Conservation (phyloP, 768 basidiomycete species). For the Lentinula aciculospora region DNA sequence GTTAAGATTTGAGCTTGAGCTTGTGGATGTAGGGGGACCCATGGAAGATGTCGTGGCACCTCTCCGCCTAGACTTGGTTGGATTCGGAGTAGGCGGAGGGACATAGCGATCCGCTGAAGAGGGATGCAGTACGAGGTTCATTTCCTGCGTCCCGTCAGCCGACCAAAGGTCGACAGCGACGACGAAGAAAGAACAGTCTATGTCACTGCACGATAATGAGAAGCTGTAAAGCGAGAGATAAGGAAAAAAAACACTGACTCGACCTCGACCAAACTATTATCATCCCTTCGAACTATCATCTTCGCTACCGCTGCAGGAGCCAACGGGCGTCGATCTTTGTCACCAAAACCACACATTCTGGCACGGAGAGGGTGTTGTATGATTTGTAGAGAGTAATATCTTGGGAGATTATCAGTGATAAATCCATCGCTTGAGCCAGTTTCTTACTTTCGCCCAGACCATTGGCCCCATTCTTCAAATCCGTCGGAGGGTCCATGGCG, state of each 20-base stretch:
- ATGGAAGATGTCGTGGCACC: slow-evolving; percentile 7
- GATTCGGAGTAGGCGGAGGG: slow-evolving; percentile 24
- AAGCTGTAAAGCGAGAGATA: slow-evolving; percentile 9
- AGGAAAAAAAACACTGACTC: slow-evolving; percentile 56
- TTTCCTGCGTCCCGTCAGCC: slow-evolving; percentile 71
- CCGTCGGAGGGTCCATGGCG: slow-evolving; percentile 28
- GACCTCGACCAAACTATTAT: slow-evolving; percentile 63
- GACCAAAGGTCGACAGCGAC: slow-evolving; percentile 95
- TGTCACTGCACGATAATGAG: slow-evolving; percentile 45
- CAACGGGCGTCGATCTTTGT: slow-evolving; percentile 92
- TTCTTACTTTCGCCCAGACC: slow-evolving; percentile 58
- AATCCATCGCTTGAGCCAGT: slow-evolving; percentile 7
- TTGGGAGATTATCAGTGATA: slow-evolving; percentile 20
- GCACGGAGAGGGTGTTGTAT: slow-evolving; percentile 87
- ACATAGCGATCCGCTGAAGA: slow-evolving; percentile 72
- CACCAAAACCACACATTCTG: slow-evolving; percentile 94
- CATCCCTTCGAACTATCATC: slow-evolving; percentile 67
- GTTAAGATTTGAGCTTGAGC: slow-evolving; percentile 32
- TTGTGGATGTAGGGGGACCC: slow-evolving; percentile 22
- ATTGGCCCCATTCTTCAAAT: slow-evolving; percentile 67
- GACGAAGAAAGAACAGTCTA: slow-evolving; percentile 85
- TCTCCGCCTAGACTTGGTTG: slow-evolving; percentile 22
- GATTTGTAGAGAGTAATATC: slow-evolving; percentile 79
- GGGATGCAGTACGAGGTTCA: slow-evolving; percentile 87
- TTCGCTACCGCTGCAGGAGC: slow-evolving; percentile 88